These are phyloP conservation scores for Pholiota adiposa DNA, from an alignment of 1,284 basidiomycete genomes.

Conservation along the genomic window DNA sequence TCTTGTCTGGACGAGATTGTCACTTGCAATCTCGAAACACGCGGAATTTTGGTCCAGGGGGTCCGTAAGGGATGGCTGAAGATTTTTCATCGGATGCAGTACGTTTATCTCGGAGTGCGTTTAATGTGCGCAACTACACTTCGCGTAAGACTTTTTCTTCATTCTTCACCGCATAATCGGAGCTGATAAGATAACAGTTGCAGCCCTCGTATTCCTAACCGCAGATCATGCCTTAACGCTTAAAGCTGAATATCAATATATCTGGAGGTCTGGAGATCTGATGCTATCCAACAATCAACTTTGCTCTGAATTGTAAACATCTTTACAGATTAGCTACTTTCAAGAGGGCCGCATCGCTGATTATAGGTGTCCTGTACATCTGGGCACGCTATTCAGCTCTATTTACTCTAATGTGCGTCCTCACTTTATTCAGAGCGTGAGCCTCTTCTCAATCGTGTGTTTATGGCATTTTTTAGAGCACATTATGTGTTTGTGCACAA, in stretches of 20 bases:
- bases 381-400: constrained; percentile 8
- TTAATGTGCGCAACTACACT: constrained; percentile 10
- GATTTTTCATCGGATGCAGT: background rate
- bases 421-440: background rate
- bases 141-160: constrained; percentile 4
- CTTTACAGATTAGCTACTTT: background rate
- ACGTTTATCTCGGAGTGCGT: background rate
- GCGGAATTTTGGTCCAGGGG: background rate
- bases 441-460: background rate
- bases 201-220: constrained; percentile 1
- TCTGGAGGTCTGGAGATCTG: too few relatives aligned
- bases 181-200: background rate
- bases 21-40: background rate
- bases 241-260: constrained; percentile 8
- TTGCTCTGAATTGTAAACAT: background rate
- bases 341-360: background rate
- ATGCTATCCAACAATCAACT: background rate
- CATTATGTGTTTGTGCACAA: constrained; percentile 13
- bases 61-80: background rate
- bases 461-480: background rate
- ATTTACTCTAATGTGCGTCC: constrained; percentile 2
- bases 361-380: constrained; percentile 4
- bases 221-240: background rate
- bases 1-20: too few relatives aligned
- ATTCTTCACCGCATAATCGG: background rate